Base-by-base conservation (phyloP, 140 eudicot species). In the Cichorium intybus region DNA sequence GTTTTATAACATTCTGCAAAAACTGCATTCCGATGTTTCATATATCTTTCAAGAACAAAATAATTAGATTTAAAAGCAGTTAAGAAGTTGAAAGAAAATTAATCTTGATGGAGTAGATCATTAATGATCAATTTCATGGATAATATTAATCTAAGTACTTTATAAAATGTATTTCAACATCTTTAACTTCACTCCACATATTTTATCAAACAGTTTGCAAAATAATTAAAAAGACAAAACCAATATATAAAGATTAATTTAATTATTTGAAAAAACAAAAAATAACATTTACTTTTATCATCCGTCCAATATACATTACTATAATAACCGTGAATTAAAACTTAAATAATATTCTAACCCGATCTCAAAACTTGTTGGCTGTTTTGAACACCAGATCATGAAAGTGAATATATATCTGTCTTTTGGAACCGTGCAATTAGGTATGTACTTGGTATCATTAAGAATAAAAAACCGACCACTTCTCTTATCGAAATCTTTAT, bases 401-500 rank as follows among this genome's bases (percentile, higher is more conserved):
- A 28, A 73, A 29, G 72, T 33, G 39, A 66, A 55, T 31, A 62
- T 33, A 22, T 74, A 49, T 65, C 45, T 73, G 60, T 57, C 51
- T 48, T 49, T 49, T 74, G 74, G 79, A 66, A 21, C 53, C 74
- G 50, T 74, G 79, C 69, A 33, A 34, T 54, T 66, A 48, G 58
- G 34, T 56, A 8, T 37, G 69, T 66, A 74, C 68, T 56, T 70
- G 62, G 55, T 71, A 50, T 50, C 62, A 60, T 18, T 33, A 26
- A 73, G 55, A 49, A 49, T 63, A 56, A 45, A 56, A 26, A 56
- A 48, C 64, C 79, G 74, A 74, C 74, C 72, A 26, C 41, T 66
- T 66, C 56, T 57, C 56, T 57, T 74, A 74, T 74, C 69, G 49
- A 66, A 74, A 66, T 74, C 74, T 60, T 74, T 37, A 74, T 34